These are phyloP conservation scores for Candida takata DNA, from an alignment of 805 yeast species.

Conservation along the genomic window DNA sequence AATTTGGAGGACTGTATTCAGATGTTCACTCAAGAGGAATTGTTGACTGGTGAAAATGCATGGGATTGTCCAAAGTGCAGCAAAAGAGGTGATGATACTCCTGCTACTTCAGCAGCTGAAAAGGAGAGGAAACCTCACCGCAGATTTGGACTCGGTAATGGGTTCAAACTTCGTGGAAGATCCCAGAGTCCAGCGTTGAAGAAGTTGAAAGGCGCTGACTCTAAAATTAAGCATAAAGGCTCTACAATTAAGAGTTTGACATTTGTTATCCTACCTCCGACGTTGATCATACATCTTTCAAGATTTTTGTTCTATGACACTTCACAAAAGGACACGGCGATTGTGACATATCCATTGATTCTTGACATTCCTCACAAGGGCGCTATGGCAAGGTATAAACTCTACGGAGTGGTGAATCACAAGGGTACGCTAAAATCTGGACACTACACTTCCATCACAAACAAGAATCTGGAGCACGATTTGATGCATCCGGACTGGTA, in stretches of 20 bases:
- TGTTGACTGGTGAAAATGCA: slow-evolving; percentile 65
- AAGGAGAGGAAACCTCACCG: slow-evolving; percentile 17
- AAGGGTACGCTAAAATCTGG: slow-evolving; percentile 66
- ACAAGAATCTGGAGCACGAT: slow-evolving; percentile 35
- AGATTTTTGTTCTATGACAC: slow-evolving; percentile 56
- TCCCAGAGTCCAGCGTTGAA: slow-evolving; percentile 22
- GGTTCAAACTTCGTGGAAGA: slow-evolving; percentile 23
- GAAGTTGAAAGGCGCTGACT: slow-evolving; percentile 3
- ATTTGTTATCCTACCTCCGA: slow-evolving; percentile 73
- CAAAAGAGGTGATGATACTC: slow-evolving; percentile 1
- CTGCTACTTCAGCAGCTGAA: slow-evolving; percentile 13
- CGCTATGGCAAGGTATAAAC: slow-evolving; percentile 36
- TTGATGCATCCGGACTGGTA: slow-evolving; percentile 51
- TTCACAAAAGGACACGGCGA: slow-evolving; percentile 45
- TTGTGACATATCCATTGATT: slow-evolving; percentile 48
- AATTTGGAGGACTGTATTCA: slow-evolving; percentile 57
- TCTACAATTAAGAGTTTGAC: slow-evolving; percentile 58
- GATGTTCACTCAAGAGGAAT: slow-evolving; percentile 57
- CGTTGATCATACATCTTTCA: slow-evolving; percentile 77
- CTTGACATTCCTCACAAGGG: slow-evolving; percentile 40
- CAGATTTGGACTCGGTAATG: slow-evolving; percentile 15
- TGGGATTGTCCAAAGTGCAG: slow-evolving; percentile 78
- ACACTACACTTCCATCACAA: slow-evolving; percentile 65
- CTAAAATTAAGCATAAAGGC: not conserved
- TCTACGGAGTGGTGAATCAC: slow-evolving; percentile 64